These are phyloP conservation scores for Neurospora sp. DNA, from an alignment of 495 filamentous ascomycete genomes.

Conservation along the genomic window DNA sequence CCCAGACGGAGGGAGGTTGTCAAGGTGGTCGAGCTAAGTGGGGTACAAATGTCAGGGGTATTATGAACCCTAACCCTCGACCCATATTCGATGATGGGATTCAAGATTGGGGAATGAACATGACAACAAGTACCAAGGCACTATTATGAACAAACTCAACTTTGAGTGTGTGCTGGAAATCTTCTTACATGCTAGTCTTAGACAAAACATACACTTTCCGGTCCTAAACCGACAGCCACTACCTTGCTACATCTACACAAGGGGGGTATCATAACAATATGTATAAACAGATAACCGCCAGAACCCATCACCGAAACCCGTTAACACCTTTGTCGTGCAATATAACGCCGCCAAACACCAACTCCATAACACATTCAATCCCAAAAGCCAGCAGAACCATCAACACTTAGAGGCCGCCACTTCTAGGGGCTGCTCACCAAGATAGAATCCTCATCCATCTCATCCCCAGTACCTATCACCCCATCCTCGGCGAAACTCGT, in stretches of 20 bases:
- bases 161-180: not conserved
- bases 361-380: not conserved
- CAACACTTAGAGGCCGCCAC: not conserved
- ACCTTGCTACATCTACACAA: not conserved
- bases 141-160: not conserved
- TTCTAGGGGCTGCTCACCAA: not conserved
- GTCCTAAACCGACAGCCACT: not conserved
- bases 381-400: not conserved
- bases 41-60: not conserved
- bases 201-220: not conserved
- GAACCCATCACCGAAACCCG: not conserved
- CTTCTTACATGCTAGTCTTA: not conserved
- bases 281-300: not conserved
- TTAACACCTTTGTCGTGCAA: not conserved
- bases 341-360: not conserved
- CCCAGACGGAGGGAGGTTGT: not conserved
- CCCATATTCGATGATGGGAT: not conserved
- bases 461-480: not conserved
- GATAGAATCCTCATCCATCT: not conserved
- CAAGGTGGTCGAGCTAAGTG: not conserved
- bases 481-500: slow-evolving; percentile 10
- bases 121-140: not conserved
- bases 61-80: not conserved
- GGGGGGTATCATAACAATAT: not conserved
- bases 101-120: not conserved